Evolutionary conservation across 139 green algal species (phyloP), one percentile per base, ranked within the genome.

Genomic region (Dunaliella sp.): DNA sequence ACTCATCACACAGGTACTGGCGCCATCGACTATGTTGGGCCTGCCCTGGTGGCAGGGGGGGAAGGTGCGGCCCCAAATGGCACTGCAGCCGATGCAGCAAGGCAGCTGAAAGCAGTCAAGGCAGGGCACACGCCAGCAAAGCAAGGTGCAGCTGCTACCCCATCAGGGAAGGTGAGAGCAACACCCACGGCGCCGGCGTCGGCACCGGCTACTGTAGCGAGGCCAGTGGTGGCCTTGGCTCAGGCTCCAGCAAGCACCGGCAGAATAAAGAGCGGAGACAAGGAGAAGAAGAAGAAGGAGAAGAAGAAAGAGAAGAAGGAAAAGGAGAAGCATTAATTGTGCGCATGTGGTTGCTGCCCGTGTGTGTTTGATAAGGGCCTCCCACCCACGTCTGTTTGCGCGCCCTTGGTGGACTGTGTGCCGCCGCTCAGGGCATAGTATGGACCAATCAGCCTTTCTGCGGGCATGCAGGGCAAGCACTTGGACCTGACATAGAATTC

Each of bases 251-350:
- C 32, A 36, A 21, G 7, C 48, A 65, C 12, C 12, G 21, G 75
- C 75, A 81, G 31, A 24, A 21, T 31, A 24, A 81, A 81, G 32
- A 38, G 21, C 12, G 74, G 12, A 22, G 21, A 80, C 12, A 35
- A 80, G 74, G 74, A 35, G 12, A 80, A 80, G 74, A 34, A 80
- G 74, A 21, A 37, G 12, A 35, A 34, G 74, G 24, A 35, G 7
- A 12, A 80, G n/a, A 80, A 34, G n/a, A 35, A 37, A 12, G 74
- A 80, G 24, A 80, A 22, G n/a, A 80, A 80, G n/a, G n/a, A 80
- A 22, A 80, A 35, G 74, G 21, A 80, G 74, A 21, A 80, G 74
- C n/a, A n/a, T n/a, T n/a, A n/a, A n/a, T n/a, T n/a, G n/a, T n/a
- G n/a, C n/a, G n/a, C n/a, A n/a, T n/a, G n/a, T n/a, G n/a, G n/a